Evolutionary conservation across 768 basidiomycete species (phyloP).

Genomic region (Phanerochaete carnosa): DNA sequence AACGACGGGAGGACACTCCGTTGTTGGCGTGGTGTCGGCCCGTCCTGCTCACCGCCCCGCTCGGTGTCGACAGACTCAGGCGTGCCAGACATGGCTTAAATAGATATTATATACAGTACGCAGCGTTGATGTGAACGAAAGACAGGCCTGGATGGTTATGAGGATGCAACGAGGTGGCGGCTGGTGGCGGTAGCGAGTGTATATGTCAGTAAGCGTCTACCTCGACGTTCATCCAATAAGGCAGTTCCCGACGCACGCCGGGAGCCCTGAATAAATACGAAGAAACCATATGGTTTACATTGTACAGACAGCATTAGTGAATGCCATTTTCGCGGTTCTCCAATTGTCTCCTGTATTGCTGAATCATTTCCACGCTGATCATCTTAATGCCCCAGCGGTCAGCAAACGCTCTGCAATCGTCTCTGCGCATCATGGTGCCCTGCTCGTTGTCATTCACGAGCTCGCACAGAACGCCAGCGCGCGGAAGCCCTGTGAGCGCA

Average conservation of each 20-base stretch:
- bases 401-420: conserved; percentile 91
- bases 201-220: background rate
- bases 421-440: conserved; percentile 92
- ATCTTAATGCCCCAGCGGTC: conserved; percentile 87
- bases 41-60: background rate
- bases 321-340: background rate
- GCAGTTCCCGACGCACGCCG: background rate
- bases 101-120: background rate
- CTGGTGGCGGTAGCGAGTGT: background rate
- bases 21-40: conserved; percentile 27
- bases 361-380: conserved; percentile 89
- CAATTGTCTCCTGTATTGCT: conserved; percentile 33
- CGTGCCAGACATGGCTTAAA: conserved; percentile 4
- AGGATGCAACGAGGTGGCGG: background rate
- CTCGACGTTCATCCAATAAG: background rate
- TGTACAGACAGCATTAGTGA: background rate
- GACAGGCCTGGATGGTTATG: background rate
- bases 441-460: conserved; percentile 87
- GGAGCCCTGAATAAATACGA: background rate
- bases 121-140: background rate
- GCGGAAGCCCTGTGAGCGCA: conserved; percentile 59
- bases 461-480: conserved; percentile 88
- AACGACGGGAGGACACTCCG: conserved; percentile 70
- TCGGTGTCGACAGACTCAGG: conserved; percentile 17
- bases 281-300: background rate